Evolutionary conservation across 1,284 basidiomycete genomes (phyloP).

Genomic region (Papiliotrema flavescens): DNA sequence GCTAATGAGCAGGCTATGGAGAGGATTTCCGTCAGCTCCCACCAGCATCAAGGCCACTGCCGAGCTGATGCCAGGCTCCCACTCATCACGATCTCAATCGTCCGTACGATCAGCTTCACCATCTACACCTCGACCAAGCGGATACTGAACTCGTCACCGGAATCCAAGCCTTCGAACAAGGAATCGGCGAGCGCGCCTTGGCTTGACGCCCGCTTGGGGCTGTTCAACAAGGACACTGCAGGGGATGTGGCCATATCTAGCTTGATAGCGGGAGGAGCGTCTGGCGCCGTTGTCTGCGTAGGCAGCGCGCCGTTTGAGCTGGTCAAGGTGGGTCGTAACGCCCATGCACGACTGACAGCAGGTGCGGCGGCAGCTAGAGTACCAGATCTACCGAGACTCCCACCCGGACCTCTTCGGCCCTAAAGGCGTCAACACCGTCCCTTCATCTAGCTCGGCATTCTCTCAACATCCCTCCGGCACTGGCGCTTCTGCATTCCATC

Average conservation of each 20-base stretch:
- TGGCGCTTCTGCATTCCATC: conserved; percentile 8
- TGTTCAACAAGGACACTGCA: conserved; percentile 48
- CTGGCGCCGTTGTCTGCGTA: conserved; percentile 45
- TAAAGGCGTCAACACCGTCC: conserved; percentile 1
- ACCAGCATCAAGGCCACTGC: not conserved
- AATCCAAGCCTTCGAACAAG: conserved; percentile 16
- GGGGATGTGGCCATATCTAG: conserved; percentile 64
- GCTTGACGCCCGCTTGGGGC: conserved; percentile 31
- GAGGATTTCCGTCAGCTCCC: conserved; percentile 41
- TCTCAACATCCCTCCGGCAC: conserved; percentile 19
- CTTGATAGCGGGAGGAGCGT: conserved; percentile 44
- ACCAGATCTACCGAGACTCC: conserved; percentile 61
- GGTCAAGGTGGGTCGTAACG: conserved; percentile 66
- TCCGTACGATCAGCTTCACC: conserved; percentile 84
- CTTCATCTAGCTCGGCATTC: conserved; percentile 13
- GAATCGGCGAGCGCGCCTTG: conserved; percentile 16
- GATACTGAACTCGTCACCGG: conserved; percentile 57
- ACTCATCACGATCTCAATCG: conserved; percentile 92
- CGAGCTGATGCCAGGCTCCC: conserved; percentile 62
- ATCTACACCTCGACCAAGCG: conserved; percentile 90
- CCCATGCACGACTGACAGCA: not conserved
- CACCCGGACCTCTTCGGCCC: conserved; percentile 31
- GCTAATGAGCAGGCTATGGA: conserved; percentile 34
- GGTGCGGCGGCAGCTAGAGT: conserved; percentile 90
- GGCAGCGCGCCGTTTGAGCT: conserved; percentile 87